Evolutionary conservation across 2,329 filamentous ascomycete species (phyloP).

Genomic region (Aschersonia sp.): DNA sequence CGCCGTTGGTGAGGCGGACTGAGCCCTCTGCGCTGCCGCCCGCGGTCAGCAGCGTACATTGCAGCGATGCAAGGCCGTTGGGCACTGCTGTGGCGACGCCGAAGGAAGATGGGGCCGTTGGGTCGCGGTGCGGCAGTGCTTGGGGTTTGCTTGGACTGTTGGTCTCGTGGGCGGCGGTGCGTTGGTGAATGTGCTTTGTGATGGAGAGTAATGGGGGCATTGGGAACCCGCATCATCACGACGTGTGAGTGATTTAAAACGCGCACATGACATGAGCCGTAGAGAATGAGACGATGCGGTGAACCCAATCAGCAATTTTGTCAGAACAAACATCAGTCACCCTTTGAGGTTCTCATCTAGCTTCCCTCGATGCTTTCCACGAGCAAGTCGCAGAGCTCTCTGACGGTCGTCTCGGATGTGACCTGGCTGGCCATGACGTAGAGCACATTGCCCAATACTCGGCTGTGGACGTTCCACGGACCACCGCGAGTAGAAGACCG

Average conservation of each 20-base stretch:
- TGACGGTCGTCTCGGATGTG: conserved; percentile 16
- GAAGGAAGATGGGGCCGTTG: background rate
- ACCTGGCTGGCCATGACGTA: conserved; percentile 43
- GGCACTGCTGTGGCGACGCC: background rate
- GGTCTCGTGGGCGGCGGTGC: too few species aligned
- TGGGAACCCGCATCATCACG: too few species aligned
- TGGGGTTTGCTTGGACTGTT: too few species aligned
- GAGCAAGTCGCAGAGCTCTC: conserved; percentile 10
- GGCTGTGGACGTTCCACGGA: conserved; percentile 35
- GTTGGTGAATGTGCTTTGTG: too few species aligned
- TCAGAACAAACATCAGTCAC: too few species aligned
- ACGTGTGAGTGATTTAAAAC: background rate
- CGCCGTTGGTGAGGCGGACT: background rate
- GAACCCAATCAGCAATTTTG: too few species aligned
- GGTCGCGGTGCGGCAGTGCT: too few species aligned
- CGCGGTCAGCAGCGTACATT: background rate
- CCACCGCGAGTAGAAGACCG: conserved; percentile 10
- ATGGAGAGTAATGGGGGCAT: too few species aligned
- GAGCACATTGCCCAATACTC: conserved; percentile 42
- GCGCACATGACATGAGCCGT: background rate
- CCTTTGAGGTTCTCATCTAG: background rate
- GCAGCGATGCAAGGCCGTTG: background rate
- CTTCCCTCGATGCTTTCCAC: conserved; percentile 1
- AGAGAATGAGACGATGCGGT: background rate
- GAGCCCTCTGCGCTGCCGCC: background rate